Conservation (phyloP, 2,329 filamentous ascomycete genomes). For the Cercospora zeina region DNA sequence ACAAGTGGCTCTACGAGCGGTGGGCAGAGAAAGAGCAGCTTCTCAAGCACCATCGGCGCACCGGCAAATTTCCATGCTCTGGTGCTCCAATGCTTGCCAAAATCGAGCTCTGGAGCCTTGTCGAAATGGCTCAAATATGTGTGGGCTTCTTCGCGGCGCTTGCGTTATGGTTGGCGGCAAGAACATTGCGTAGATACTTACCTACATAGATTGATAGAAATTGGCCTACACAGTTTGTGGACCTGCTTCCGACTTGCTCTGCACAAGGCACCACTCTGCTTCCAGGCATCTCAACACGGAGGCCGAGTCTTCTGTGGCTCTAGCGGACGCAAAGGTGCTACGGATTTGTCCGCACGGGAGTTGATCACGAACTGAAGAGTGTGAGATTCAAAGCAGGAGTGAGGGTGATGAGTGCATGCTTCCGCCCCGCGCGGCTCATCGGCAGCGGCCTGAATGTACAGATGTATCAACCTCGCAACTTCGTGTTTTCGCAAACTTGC, state of each 20-base stretch:
- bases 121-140: slow-evolving; percentile 50
- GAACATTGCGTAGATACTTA: neutral
- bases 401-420: too few species aligned
- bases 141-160: slow-evolving; percentile 25
- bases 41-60: slow-evolving; percentile 71
- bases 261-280: too few species aligned
- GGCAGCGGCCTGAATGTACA: too few species aligned
- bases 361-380: too few species aligned
- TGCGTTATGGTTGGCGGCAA: neutral
- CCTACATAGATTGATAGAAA: neutral
- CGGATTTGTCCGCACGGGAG: too few species aligned
- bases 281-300: too few species aligned
- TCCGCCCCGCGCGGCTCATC: too few species aligned
- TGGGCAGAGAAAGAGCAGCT: slow-evolving; percentile 92
- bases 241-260: neutral
- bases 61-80: slow-evolving; percentile 73
- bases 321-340: too few species aligned
- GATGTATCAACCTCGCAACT: too few species aligned
- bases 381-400: too few species aligned
- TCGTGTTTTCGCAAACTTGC: too few species aligned
- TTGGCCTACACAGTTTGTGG: neutral
- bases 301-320: too few species aligned
- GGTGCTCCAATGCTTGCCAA: slow-evolving; percentile 42
- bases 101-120: slow-evolving; percentile 43
- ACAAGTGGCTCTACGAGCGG: slow-evolving; percentile 75